Conservation (phyloP, 2,329 filamentous ascomycete species). For the Arthrinium puccinioides region DNA sequence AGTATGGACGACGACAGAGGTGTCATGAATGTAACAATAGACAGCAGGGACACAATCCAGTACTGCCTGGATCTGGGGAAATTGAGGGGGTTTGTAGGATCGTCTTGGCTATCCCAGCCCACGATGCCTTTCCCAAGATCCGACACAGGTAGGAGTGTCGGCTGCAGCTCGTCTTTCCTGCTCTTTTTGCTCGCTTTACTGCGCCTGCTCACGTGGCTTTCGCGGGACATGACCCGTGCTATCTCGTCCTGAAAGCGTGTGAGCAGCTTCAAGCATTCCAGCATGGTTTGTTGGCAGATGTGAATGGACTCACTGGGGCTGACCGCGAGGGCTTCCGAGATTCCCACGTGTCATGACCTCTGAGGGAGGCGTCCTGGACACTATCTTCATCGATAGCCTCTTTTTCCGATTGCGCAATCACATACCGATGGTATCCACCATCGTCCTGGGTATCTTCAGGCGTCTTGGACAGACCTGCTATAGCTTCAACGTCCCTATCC, state of each 20-base stretch:
- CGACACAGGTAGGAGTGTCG: constrained; percentile 34
- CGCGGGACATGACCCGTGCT: not conserved
- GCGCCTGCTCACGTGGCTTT: not conserved
- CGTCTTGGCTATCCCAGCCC: constrained; percentile 52
- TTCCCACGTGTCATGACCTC: no score
- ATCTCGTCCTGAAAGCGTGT: not conserved
- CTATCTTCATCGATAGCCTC: no score
- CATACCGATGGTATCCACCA: no score
- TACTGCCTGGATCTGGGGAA: constrained; percentile 50
- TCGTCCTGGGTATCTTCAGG: no score
- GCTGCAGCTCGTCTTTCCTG: constrained; percentile 23
- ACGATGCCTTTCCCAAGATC: constrained; percentile 47
- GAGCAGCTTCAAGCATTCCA: no score
- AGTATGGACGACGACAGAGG: constrained; percentile 58
- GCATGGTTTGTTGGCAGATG: no score
- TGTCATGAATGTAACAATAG: constrained; percentile 57
- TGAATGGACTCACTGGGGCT: no score
- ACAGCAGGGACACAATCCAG: constrained; percentile 47
- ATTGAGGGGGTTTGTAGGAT: constrained; percentile 52
- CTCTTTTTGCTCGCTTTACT: constrained; percentile 13
- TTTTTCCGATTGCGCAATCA: no score
- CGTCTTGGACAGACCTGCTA: no score
- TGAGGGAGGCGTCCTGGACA: no score
- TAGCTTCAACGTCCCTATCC: no score
- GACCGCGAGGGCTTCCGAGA: no score